Evolutionary conservation across 2,329 filamentous ascomycete species (phyloP).

Genomic region (Aspergillus aculeatinus): DNA sequence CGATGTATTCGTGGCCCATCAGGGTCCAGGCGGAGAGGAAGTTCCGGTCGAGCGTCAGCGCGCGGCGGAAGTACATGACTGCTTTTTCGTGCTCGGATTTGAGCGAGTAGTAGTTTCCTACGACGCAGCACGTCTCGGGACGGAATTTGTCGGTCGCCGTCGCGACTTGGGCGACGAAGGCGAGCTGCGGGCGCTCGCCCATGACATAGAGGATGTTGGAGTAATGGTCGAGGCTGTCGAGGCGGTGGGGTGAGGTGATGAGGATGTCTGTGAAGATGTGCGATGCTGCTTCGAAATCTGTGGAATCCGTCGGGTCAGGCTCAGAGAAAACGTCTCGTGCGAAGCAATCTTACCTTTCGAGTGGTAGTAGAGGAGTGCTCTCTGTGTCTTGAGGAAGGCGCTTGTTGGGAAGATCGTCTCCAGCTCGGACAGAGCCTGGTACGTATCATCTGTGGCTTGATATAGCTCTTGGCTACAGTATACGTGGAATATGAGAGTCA

Average conservation of each 20-base stretch:
- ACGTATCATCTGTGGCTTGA: constrained; percentile 73
- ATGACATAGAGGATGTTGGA: constrained; percentile 97
- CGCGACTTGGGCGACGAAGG: constrained; percentile 88
- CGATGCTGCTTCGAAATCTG: constrained; percentile 64
- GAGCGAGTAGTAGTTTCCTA: constrained; percentile 95
- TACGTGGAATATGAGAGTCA: constrained; percentile 91
- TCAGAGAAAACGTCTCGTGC: not conserved
- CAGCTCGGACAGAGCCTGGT: constrained; percentile 73
- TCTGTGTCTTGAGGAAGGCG: constrained; percentile 86
- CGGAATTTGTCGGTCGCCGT: constrained; percentile 92
- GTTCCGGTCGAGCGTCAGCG: constrained; percentile 81
- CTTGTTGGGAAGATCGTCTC: constrained; percentile 82
- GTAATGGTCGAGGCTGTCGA: constrained; percentile 92
- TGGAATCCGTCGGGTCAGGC: constrained; percentile 13
- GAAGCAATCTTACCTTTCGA: constrained; percentile 58
- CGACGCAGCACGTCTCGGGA: constrained; percentile 92
- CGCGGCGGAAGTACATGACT: constrained; percentile 94
- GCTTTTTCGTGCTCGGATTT: constrained; percentile 96
- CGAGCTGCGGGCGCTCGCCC: constrained; percentile 80
- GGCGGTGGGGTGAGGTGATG: constrained; percentile 64
- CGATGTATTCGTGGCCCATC: constrained; percentile 98
- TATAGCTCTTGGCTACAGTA: constrained; percentile 90
- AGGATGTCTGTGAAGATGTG: constrained; percentile 66
- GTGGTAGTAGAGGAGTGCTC: constrained; percentile 85
- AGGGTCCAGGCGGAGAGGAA: constrained; percentile 96